Evolutionary conservation across 345 rosid species (phyloP), one percentile per base, ranked within the genome.

Genomic region (Populus davidiana): DNA sequence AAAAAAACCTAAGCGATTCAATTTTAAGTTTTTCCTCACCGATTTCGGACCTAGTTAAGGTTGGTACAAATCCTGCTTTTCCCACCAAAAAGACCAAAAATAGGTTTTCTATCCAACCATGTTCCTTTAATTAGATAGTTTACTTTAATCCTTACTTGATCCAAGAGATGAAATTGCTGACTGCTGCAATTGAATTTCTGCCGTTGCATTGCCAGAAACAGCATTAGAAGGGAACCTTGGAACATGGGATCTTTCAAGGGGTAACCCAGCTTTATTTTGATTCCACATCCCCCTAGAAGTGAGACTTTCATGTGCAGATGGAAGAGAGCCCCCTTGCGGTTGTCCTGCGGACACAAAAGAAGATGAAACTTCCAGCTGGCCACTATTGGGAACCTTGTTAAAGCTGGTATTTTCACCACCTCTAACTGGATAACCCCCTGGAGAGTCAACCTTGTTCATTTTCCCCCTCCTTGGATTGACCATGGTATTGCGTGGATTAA

Each of bases 381-480:
- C 83, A 68, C 84, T 69, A 75, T 80, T 77, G 61, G 84, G 80
- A 68, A 81, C 74, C 78, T 78, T 54, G 75, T 64, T 79, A 70
- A 82, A 79, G 83, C 83, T 80, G 27, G 78, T 29, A 71, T 74
- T 77, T 64, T 84, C 91, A 79, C 83, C 81, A 74, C 83, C 85
- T 78, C 75, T 86, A 80, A 72, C 82, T 62, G 91, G 50, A 75
- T 81, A 84, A 77, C 75, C 75, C 67, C 93, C 89, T 1, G 87
- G 72, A 25, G 84, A 78, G 31, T 92, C 94, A 74, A 87, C 88
- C 85, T 88, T 92, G 85, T 83, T 87, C 78, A 87, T 68, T 84
- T 92, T 94, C 68, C 91, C 93, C 76, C 87, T 87, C 82, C 92
- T 83, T 56, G 81, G 78, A 77, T 86, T 83, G 73, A 76, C 83